These are phyloP conservation scores for Pyricularia grisea DNA, from an alignment of 2,329 filamentous ascomycete genomes.

Conservation along the genomic window DNA sequence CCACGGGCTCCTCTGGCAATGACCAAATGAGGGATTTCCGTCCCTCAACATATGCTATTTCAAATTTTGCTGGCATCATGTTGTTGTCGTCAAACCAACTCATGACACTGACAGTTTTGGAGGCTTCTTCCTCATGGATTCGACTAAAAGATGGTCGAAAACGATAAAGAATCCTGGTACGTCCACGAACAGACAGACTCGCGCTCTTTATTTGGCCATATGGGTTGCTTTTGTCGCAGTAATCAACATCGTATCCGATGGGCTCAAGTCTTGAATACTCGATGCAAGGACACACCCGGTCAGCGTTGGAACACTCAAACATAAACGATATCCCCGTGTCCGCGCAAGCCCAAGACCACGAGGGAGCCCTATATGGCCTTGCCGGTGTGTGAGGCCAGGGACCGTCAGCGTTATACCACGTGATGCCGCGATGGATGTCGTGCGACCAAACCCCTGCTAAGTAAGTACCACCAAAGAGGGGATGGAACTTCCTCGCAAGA, in stretches of 20 bases:
- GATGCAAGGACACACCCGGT: background rate
- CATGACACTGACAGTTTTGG: background rate
- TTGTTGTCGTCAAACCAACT: background rate
- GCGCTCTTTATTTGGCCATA: background rate
- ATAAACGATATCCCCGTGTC: background rate
- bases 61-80: background rate
- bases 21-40: background rate
- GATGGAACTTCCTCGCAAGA: background rate
- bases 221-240: background rate
- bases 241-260: background rate
- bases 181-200: background rate
- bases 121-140: no score
- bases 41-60: background rate
- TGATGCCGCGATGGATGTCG: background rate
- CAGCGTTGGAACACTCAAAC: background rate
- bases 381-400: background rate
- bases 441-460: constrained; percentile 2
- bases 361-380: background rate
- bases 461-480: background rate
- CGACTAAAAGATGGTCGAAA: no score
- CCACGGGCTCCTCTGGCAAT: background rate
- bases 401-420: background rate
- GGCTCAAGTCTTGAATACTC: background rate
- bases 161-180: background rate
- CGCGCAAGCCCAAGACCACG: background rate